Conservation (phyloP, 768 basidiomycete genomes). For the Fomitopsis pulvina region DNA sequence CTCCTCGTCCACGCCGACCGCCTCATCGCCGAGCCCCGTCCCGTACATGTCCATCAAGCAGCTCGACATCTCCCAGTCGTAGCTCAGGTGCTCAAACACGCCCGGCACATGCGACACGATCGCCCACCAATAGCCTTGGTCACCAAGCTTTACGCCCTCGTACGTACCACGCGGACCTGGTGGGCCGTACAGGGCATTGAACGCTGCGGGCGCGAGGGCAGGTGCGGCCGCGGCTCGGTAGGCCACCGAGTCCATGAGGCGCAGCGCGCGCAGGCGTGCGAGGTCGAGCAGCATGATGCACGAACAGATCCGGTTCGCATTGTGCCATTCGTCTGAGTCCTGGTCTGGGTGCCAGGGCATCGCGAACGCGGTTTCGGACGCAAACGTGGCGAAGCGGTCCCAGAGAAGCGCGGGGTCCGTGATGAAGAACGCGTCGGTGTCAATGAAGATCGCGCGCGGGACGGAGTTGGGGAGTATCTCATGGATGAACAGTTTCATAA, state of each 20-base stretch:
- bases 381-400: constrained; percentile 32
- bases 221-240: constrained; percentile 25
- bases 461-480: constrained; percentile 39
- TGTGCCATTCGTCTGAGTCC: constrained; percentile 32
- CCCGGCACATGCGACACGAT: constrained; percentile 38
- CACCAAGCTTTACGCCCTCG: constrained; percentile 40
- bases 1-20: constrained; percentile 29
- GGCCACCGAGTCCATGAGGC: constrained; percentile 40
- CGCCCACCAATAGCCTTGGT: constrained; percentile 51
- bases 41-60: constrained; percentile 42
- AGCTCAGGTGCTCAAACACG: constrained; percentile 35
- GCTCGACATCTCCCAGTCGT: constrained; percentile 43
- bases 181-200: constrained; percentile 36
- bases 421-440: constrained; percentile 47
- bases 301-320: constrained; percentile 43
- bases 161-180: constrained; percentile 33
- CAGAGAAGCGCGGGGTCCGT: constrained; percentile 40
- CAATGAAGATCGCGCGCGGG: constrained; percentile 41
- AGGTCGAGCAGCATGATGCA: constrained; percentile 49
- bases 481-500: constrained; percentile 49
- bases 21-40: constrained; percentile 37
- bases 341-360: constrained; percentile 42
- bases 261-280: constrained; percentile 33
- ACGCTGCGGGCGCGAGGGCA: constrained; percentile 36
- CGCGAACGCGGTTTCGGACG: constrained; percentile 30